phyloP scores from a whole-genome alignment of 2,329 filamentous ascomycete species.

The Microdochium trichocladiopsis region DNA sequence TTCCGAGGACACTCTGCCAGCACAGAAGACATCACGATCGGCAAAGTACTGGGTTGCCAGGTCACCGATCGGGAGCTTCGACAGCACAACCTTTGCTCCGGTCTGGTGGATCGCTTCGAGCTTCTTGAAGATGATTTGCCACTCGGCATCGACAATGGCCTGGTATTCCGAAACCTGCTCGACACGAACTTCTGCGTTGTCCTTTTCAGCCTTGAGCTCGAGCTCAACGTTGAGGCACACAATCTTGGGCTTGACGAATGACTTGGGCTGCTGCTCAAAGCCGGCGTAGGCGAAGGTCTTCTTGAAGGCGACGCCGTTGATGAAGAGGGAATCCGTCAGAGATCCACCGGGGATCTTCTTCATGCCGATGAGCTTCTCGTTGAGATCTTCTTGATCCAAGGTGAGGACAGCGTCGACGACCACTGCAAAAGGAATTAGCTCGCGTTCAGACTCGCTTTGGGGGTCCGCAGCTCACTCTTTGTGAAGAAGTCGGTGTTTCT shows the following conservation, averaged over 20 bases:
- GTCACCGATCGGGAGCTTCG: conserved; percentile 95
- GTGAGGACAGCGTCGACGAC: conserved; percentile 95
- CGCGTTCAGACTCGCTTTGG: neutral
- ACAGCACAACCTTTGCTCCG: conserved; percentile 93
- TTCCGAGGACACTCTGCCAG: conserved; percentile 81
- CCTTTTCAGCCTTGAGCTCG: conserved; percentile 97
- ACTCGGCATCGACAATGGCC: conserved; percentile 97
- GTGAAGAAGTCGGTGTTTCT: conserved; percentile 96
- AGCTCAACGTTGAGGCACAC: conserved; percentile 97
- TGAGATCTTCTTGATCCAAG: conserved; percentile 92
- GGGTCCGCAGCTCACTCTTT: conserved; percentile 61
- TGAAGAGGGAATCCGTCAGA: conserved; percentile 90
- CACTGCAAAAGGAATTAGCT: conserved; percentile 49
- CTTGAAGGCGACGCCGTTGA: conserved; percentile 98
- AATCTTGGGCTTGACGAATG: conserved; percentile 89
- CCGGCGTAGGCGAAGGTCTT: conserved; percentile 99
- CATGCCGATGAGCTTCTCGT: conserved; percentile 95
- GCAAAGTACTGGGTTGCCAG: conserved; percentile 97
- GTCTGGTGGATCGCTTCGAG: conserved; percentile 91
- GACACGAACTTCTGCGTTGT: conserved; percentile 96
- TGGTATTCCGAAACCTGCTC: conserved; percentile 99
- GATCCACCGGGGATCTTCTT: conserved; percentile 98
- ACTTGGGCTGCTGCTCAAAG: conserved; percentile 98
- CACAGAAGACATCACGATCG: conserved; percentile 97
- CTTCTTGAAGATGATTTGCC: conserved; percentile 99